Evolutionary conservation across 305 asterid genomes (phyloP).

Genomic region (Fraxinus floribunda): DNA sequence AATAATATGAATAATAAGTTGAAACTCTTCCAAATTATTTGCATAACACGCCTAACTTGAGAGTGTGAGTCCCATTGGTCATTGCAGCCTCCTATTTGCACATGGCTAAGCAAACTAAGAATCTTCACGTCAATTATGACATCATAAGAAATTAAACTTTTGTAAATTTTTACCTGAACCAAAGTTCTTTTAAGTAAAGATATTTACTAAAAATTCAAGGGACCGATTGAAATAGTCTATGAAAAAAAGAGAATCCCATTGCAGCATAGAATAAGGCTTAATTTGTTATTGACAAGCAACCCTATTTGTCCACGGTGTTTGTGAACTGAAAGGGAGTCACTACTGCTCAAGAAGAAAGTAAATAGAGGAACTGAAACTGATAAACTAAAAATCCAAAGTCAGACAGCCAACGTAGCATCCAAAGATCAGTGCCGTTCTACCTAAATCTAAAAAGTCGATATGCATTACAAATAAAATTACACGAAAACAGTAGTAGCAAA

Average conservation of each 20-base stretch:
- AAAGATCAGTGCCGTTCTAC: not conserved
- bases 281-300: not conserved
- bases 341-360: not conserved
- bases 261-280: not conserved
- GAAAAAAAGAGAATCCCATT: not conserved
- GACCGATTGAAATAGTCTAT: not conserved
- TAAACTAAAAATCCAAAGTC: not conserved
- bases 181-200: not conserved
- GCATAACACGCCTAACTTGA: not conserved
- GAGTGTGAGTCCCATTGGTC: not conserved
- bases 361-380: not conserved
- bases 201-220: not conserved
- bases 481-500: not conserved
- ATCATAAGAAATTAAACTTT: not conserved
- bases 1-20: not conserved
- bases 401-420: not conserved
- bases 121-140: not conserved
- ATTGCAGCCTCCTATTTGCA: not conserved
- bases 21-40: not conserved
- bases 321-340: not conserved
- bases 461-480: not conserved
- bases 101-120: not conserved
- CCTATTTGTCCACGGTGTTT: not conserved
- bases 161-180: not conserved
- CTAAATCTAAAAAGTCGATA: not conserved